phyloP scores from a whole-genome alignment of 768 basidiomycete genomes.

The Roridomyces roridus region DNA sequence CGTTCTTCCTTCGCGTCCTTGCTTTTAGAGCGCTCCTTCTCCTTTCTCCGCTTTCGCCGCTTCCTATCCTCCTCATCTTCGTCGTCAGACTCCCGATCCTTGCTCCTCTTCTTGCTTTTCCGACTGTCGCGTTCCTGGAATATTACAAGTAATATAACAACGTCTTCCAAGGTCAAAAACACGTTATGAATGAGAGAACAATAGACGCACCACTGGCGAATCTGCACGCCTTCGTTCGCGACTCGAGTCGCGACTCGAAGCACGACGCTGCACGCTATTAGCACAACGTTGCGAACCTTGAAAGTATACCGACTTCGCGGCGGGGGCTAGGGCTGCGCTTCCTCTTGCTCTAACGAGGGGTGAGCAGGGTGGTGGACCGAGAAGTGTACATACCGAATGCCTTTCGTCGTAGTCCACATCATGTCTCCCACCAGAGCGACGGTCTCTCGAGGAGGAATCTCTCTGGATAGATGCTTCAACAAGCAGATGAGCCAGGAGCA shows the following conservation, averaged over 20 bases:
- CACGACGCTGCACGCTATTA: slow-evolving; percentile 8
- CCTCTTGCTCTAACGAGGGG: background rate
- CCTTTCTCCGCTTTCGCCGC: slow-evolving; percentile 41
- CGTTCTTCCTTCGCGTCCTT: slow-evolving; percentile 49
- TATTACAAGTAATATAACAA: slow-evolving; percentile 6
- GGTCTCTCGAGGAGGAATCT: too few species aligned
- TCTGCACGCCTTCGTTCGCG: slow-evolving; percentile 10
- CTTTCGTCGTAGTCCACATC: background rate
- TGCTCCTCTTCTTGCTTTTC: background rate
- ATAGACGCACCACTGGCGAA: slow-evolving; percentile 19
- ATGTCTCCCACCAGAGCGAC: background rate
- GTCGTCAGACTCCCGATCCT: background rate
- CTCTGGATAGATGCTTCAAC: too few species aligned
- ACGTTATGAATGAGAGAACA: background rate
- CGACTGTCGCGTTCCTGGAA: slow-evolving; percentile 12
- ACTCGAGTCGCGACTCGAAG: slow-evolving; percentile 7
- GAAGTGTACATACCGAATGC: background rate
- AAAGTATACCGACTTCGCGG: slow-evolving; percentile 2
- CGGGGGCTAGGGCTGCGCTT: slow-evolving; percentile 12
- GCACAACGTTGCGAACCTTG: background rate
- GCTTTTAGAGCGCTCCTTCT: slow-evolving; percentile 40
- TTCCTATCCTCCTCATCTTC: slow-evolving; percentile 30
- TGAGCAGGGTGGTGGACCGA: background rate
- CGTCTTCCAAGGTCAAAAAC: slow-evolving; percentile 26
- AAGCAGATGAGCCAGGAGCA: too few species aligned